These are phyloP conservation scores for Chrysosporium queenslandicum DNA, from an alignment of 2,329 filamentous ascomycete species.

Conservation along the genomic window DNA sequence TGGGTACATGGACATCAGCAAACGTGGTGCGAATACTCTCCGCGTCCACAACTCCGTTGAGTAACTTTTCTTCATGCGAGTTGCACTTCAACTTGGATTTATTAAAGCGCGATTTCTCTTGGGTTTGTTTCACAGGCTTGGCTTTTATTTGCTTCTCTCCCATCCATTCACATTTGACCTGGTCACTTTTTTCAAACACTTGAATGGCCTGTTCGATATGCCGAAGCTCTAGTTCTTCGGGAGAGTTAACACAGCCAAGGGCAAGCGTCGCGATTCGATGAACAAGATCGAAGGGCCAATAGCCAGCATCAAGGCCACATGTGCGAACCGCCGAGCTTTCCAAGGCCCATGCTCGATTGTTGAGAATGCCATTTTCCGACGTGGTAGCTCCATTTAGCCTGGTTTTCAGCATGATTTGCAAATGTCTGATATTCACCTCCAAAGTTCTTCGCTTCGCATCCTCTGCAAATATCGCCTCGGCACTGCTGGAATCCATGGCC, in stretches of 20 bases:
- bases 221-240: conserved; percentile 33
- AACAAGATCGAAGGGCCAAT: conserved; percentile 51
- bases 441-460: conserved; percentile 42
- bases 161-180: conserved; percentile 30
- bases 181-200: conserved; percentile 35
- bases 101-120: conserved; percentile 37
- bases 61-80: conserved; percentile 69
- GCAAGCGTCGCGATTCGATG: conserved; percentile 50
- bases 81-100: conserved; percentile 52
- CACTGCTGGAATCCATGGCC: conserved; percentile 30
- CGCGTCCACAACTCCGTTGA: conserved; percentile 72
- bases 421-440: conserved; percentile 55
- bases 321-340: conserved; percentile 22
- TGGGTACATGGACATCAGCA: conserved; percentile 69
- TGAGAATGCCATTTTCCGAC: conserved; percentile 27
- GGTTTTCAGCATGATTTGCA: conserved; percentile 51
- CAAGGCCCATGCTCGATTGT: conserved; percentile 25
- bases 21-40: conserved; percentile 79
- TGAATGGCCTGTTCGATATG: conserved; percentile 30
- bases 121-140: conserved; percentile 25
- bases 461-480: conserved; percentile 37
- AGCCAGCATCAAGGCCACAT: conserved; percentile 41
- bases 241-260: conserved; percentile 40
- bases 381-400: conserved; percentile 27
- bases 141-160: conserved; percentile 26